These are phyloP conservation scores for Xylariales sp. DNA, from an alignment of 2,329 filamentous ascomycete species.

Conservation along the genomic window DNA sequence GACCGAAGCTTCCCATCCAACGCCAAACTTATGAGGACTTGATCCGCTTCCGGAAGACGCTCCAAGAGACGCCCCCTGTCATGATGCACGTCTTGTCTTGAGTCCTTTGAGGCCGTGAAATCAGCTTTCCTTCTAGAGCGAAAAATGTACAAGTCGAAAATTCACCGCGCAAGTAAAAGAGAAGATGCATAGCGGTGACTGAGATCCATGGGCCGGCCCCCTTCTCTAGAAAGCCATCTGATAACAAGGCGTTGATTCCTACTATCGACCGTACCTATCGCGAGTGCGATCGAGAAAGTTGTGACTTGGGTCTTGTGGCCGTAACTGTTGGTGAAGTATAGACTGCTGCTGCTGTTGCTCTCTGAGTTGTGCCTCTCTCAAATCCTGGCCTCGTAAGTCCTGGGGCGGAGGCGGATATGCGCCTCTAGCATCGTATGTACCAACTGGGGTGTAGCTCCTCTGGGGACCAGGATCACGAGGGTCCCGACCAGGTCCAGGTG, in stretches of 20 bases:
- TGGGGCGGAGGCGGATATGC: conserved; percentile 32
- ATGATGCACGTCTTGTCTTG: too few relatives aligned
- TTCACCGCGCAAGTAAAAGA: too few relatives aligned
- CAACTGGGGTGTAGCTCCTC: conserved; percentile 42
- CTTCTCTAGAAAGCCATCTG: too few relatives aligned
- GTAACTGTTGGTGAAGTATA: conserved; percentile 36
- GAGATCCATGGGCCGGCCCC: too few relatives aligned
- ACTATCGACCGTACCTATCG: conserved; percentile 40
- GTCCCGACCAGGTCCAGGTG: conserved; percentile 34
- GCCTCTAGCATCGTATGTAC: conserved; percentile 35
- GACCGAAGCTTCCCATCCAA: neutral
- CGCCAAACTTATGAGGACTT: neutral
- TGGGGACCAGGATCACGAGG: conserved; percentile 39
- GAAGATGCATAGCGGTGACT: too few relatives aligned
- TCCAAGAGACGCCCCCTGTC: too few relatives aligned
- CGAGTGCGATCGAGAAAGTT: conserved; percentile 35
- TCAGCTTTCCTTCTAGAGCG: too few relatives aligned
- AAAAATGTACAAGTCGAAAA: too few relatives aligned
- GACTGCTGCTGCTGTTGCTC: conserved; percentile 30
- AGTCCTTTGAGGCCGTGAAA: too few relatives aligned
- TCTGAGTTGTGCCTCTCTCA: conserved; percentile 32
- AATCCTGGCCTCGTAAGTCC: conserved; percentile 27
- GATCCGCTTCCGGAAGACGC: too few relatives aligned
- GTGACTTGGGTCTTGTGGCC: conserved; percentile 33
- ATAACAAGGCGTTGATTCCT: too few relatives aligned